Percentiles rank a stretch among this genome's conserved stretches.
Conservation (phyloP, 768 basidiomycete species). For the Kwoniella dejecticola region DNA sequence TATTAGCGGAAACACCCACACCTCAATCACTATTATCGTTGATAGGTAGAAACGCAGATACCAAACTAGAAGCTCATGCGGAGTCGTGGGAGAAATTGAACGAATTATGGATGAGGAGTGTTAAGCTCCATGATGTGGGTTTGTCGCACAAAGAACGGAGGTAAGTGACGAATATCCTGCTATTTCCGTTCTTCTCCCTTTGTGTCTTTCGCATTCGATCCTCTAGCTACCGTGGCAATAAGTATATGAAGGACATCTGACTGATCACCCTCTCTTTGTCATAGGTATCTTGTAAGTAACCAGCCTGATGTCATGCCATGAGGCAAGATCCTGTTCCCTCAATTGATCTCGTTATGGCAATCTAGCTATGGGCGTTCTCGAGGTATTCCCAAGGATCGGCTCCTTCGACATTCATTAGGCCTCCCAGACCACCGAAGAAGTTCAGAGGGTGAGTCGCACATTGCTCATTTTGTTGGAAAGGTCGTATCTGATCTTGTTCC, state of each 20-base stretch:
- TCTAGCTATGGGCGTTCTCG: conserved; percentile 46
- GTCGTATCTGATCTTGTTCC: not conserved
- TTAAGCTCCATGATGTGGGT: conserved; percentile 36
- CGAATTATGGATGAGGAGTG: conserved; percentile 35
- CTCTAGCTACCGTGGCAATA: no score
- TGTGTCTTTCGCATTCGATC: no score
- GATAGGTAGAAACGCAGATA: conserved; percentile 44
- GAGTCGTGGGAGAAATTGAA: conserved; percentile 45
- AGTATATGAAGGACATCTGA: no score
- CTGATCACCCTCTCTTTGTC: conserved; percentile 32
- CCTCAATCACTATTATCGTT: conserved; percentile 34
- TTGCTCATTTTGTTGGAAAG: not conserved
- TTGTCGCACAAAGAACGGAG: conserved; percentile 40
- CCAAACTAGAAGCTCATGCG: conserved; percentile 30
- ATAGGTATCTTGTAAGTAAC: not conserved
- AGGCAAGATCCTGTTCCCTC: no score
- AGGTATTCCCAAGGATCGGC: conserved; percentile 37
- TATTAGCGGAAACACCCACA: conserved; percentile 29
- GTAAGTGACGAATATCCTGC: conserved; percentile 25
- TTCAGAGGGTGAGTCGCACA: conserved; percentile 42
- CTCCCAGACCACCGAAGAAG: conserved; percentile 42
- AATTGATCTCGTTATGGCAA: not conserved
- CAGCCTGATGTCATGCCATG: no score
- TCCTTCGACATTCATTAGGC: conserved; percentile 31
- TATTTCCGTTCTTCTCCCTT: not conserved